A percentile compares a stretch with the other conserved stretches of the same genome.
Conservation (phyloP, 164 flowering plant genomes). For the grape (Vitis vinifera) region ASM3070453v1 NC_081822.1:8361001-8361500, state of each 20-base stretch:
- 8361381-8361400: constrained; percentile 5
- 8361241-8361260: constrained; percentile 30
- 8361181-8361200: constrained; percentile 5
- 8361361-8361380: constrained; percentile 11
- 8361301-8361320: background rate
- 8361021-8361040: constrained; percentile 13
- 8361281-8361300: background rate
- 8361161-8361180: background rate
- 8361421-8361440: too few species aligned
- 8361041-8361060: background rate
- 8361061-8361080: background rate
- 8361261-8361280: constrained; percentile 11
- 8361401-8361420: background rate
- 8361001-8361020: constrained; percentile 32
- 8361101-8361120: constrained; percentile 3
- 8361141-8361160: background rate
- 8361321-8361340: background rate
- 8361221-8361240: constrained; percentile 17
- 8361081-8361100: constrained; percentile 2
- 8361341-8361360: constrained; percentile 8
- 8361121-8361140: background rate
- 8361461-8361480: background rate
- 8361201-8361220: background rate
- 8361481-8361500: constrained; percentile 9
- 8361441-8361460: too few species aligned